Base-by-base conservation (phyloP, 2,329 filamentous ascomycete genomes). In the Diaporthe amygdali region DNA sequence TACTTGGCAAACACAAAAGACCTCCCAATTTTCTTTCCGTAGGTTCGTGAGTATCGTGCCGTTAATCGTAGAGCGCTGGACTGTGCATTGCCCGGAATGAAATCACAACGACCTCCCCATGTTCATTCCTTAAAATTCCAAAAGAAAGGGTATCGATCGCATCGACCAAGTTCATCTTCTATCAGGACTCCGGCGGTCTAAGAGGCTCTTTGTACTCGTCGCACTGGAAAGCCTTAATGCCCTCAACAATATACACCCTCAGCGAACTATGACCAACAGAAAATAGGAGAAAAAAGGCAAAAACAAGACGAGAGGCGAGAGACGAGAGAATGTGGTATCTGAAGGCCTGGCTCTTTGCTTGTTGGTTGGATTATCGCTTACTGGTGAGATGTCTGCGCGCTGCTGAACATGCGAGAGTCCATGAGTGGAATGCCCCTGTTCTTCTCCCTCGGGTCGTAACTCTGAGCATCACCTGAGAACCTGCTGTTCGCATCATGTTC, bases 391-490 rank as follows among this genome's bases (percentile, higher is more conserved):
- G 47, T 20, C 22, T 77, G 78, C 5, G 61, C 69, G 46, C 47
- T 63, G 32, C 63, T 49, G 74, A 84, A 86, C 74, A 80, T 81
- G 47, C 84, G 79, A 49, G 82, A 79, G 72, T 86, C 84, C 75
- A 85, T 84, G 71, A 87, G 77, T 1, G 85, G 85, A 49, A 86
- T 85, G 76, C 81, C 84, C 76, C 86, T 84, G 79, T 87, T 87
- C 77, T 87, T 84, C 85, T 72, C 80, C 82, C 22, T 86, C 79
- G 54, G 55, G 49, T 70, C 70, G 37, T 63, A 72, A 17, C 68
- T 51, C 37, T 70, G 54, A 39, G 64, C 51, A 54, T 76, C 74
- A 20, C 54, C 71, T n/a, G 76, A 77, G 66, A 83, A 87, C 32
- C 63, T 74, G 73, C 71, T 74, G n/a, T 70, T 68, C 25, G 34